Conservation (phyloP, 306 rosid genomes). For the Malus sylvestris region DNA sequence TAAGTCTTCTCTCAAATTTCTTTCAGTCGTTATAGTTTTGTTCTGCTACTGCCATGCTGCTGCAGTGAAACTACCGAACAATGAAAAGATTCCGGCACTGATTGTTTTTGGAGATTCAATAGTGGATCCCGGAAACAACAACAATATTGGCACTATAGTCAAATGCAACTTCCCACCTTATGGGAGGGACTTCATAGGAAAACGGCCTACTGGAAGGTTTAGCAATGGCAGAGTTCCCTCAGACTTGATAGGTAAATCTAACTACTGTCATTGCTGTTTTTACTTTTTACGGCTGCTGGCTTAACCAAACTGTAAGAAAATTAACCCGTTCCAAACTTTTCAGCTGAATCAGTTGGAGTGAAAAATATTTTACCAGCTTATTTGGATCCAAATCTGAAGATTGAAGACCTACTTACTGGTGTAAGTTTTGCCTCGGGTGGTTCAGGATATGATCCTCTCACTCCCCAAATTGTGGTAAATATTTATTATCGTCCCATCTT, state of each 20-base stretch:
- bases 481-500: not conserved
- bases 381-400: slow-evolving; percentile 47
- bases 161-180: slow-evolving; percentile 67
- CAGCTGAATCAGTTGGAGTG: slow-evolving; percentile 56
- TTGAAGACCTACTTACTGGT: slow-evolving; percentile 60
- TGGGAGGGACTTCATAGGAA: slow-evolving; percentile 49
- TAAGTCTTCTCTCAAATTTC: slow-evolving; percentile 1
- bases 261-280: too few relatives aligned
- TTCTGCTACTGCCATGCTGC: slow-evolving; percentile 1
- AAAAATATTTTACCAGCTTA: slow-evolving; percentile 55
- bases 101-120: slow-evolving; percentile 70
- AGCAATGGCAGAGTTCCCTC: slow-evolving; percentile 59
- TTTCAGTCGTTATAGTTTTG: not conserved
- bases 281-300: too few relatives aligned
- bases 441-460: slow-evolving; percentile 68
- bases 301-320: too few relatives aligned
- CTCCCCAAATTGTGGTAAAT: slow-evolving; percentile 42
- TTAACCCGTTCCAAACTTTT: not conserved
- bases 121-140: slow-evolving; percentile 70
- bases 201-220: slow-evolving; percentile 57
- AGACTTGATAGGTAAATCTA: slow-evolving; percentile 38
- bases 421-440: slow-evolving; percentile 74
- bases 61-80: slow-evolving; percentile 17
- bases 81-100: slow-evolving; percentile 51
- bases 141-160: slow-evolving; percentile 32